A percentile compares a stretch with the other conserved stretches of the same genome.
phyloP scores from a whole-genome alignment of 2,329 filamentous ascomycete species.

The Tolypocladium ovalisporum region DNA sequence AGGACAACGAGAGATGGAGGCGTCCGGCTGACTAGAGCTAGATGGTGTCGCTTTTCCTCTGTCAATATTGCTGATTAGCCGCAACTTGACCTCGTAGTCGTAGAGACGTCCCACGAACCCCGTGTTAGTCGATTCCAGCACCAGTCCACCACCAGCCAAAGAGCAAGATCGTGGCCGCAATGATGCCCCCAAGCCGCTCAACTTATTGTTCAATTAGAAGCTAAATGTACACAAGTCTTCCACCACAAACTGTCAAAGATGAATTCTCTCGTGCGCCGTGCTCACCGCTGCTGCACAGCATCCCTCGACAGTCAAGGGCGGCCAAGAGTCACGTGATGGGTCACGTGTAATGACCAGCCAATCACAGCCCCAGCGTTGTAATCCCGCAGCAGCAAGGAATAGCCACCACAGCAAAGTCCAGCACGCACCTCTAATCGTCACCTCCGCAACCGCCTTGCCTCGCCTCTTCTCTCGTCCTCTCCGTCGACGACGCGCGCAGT shows the following conservation, averaged over 20 bases:
- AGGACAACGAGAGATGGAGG: not conserved
- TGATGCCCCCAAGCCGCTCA: not conserved
- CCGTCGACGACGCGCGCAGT: constrained; percentile 2
- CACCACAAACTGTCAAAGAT: no score
- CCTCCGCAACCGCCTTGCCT: not conserved
- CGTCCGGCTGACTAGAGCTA: no score
- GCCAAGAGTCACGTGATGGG: constrained; percentile 15
- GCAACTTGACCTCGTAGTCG: not conserved
- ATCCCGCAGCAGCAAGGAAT: constrained; percentile 21
- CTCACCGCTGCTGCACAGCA: not conserved
- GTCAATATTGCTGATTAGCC: not conserved
- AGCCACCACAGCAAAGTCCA: not conserved
- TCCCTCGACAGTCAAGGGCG: accelerated
- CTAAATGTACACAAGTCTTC: accelerated
- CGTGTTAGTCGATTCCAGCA: not conserved
- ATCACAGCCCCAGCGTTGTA: constrained; percentile 28
- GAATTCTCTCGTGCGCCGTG: not conserved
- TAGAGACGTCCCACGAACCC: not conserved
- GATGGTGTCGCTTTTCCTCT: not conserved
- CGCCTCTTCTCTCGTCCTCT: no score
- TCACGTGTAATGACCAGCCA: constrained; percentile 18
- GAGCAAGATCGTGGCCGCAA: not conserved
- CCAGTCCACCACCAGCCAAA: not conserved
- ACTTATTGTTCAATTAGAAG: not conserved
- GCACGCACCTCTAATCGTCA: not conserved